These are phyloP conservation scores for Phaeotremella skinneri DNA, from an alignment of 768 basidiomycete genomes.

Conservation along the genomic window DNA sequence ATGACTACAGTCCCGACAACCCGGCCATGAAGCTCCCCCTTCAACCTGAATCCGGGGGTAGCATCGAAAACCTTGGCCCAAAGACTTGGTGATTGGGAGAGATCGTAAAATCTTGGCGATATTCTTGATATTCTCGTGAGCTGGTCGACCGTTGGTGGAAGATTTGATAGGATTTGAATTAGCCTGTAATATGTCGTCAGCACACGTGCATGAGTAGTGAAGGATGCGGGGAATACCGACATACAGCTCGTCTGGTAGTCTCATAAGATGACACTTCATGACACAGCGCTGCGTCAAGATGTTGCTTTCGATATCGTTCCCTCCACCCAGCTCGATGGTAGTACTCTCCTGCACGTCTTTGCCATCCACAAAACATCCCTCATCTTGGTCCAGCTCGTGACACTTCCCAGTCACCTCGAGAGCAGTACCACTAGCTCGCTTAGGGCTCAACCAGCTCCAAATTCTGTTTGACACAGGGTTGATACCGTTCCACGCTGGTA, in stretches of 20 bases:
- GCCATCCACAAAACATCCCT: constrained; percentile 8
- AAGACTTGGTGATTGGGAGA: constrained; percentile 27
- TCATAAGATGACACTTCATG: constrained; percentile 6
- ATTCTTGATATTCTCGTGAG: constrained; percentile 19
- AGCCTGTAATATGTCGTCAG: constrained; percentile 17
- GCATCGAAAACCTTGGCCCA: constrained; percentile 22
- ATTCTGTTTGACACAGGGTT: background rate
- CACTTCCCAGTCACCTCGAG: background rate
- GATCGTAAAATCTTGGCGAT: constrained; percentile 19
- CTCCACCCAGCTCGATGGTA: background rate
- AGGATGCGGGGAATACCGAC: constrained; percentile 7
- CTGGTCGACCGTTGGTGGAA: constrained; percentile 23
- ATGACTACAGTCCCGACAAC: constrained; percentile 5
- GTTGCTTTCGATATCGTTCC: background rate
- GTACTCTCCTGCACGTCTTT: background rate
- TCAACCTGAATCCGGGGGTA: constrained; percentile 13
- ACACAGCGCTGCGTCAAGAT: background rate
- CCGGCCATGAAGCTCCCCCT: background rate
- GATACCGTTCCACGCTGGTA: background rate
- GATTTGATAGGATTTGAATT: constrained; percentile 24
- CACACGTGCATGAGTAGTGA: too few relatives aligned
- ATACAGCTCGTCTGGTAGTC: constrained; percentile 42
- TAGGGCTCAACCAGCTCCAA: constrained; percentile 5
- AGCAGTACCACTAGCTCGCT: background rate
- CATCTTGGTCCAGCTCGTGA: constrained; percentile 3